Conservation (phyloP, 2,329 filamentous ascomycete genomes). For the Onygena corvina region DNA sequence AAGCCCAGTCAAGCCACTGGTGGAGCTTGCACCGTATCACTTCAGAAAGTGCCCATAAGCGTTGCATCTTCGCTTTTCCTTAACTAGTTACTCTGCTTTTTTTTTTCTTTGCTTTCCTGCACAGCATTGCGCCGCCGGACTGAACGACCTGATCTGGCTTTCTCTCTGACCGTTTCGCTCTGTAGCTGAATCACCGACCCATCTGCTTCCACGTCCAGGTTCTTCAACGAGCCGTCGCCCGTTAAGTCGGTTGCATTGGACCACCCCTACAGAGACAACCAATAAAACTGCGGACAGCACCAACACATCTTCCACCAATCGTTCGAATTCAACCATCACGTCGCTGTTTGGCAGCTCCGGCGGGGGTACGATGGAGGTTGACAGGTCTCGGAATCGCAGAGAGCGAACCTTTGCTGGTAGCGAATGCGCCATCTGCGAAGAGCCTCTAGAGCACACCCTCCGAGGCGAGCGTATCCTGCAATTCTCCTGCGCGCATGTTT, state of each 20-base stretch:
- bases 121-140: slow-evolving; percentile 2
- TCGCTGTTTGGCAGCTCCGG: neutral
- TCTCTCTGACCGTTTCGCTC: slow-evolving; percentile 5
- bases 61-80: neutral
- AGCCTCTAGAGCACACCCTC: slow-evolving; percentile 88
- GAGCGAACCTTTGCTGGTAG: slow-evolving; percentile 92
- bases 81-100: slow-evolving; percentile 9
- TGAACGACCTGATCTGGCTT: slow-evolving; percentile 9
- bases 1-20: slow-evolving; percentile 5
- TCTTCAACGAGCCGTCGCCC: neutral
- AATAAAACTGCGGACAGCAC: neutral
- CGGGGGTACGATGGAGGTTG: slow-evolving; percentile 54
- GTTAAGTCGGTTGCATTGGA: neutral
- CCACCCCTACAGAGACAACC: neutral
- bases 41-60: neutral
- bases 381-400: slow-evolving; percentile 65
- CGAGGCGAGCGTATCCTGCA: slow-evolving; percentile 88
- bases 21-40: slow-evolving; percentile 4
- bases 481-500: slow-evolving; percentile 92
- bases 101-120: slow-evolving; percentile 11
- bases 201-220: neutral
- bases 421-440: slow-evolving; percentile 92
- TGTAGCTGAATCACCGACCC: neutral
- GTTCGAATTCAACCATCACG: neutral
- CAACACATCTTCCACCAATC: slow-evolving; percentile 6